A percentile compares a stretch with the other conserved stretches of the same genome.
Evolutionary conservation across 1,284 basidiomycete genomes (phyloP).

Genomic region (Malassezia sympodialis): DNA sequence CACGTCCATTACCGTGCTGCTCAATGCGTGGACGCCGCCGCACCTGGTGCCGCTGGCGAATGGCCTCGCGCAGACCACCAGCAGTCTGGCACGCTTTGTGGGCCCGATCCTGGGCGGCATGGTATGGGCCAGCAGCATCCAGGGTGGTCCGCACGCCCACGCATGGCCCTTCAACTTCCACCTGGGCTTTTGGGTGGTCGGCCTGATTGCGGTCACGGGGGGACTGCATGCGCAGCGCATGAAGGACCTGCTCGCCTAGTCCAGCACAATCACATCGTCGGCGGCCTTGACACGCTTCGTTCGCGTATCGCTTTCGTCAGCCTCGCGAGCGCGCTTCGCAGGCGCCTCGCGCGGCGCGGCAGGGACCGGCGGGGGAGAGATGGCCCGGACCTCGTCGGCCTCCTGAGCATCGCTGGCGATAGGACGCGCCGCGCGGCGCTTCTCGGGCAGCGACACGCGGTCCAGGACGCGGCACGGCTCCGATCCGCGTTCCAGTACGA

Average conservation of each 20-base stretch:
- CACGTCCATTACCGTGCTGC: slow-evolving; percentile 41
- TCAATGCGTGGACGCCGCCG: slow-evolving; percentile 50
- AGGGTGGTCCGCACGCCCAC: slow-evolving; percentile 23
- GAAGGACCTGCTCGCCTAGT: slow-evolving; percentile 3
- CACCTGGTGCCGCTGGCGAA: slow-evolving; percentile 50
- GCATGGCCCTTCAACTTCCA: slow-evolving; percentile 42
- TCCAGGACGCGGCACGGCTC: not conserved
- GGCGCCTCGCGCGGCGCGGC: not conserved
- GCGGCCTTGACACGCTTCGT: not conserved
- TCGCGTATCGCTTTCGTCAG: not conserved
- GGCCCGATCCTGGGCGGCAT: slow-evolving; percentile 47
- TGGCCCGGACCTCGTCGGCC: slow-evolving; percentile 57
- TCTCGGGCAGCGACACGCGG: not conserved
- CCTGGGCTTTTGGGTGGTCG: slow-evolving; percentile 42
- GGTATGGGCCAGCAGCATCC: slow-evolving; percentile 40
- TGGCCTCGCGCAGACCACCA: slow-evolving; percentile 50
- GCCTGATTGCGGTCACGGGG: slow-evolving; percentile 27
- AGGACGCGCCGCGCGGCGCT: slow-evolving; percentile 50
- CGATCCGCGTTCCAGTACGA: slow-evolving; percentile 20
- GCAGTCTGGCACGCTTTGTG: slow-evolving; percentile 48
- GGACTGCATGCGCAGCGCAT: slow-evolving; percentile 21
- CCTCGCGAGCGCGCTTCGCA: slow-evolving; percentile 3
- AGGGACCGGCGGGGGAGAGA: slow-evolving; percentile 23
- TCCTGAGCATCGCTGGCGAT: slow-evolving; percentile 73
- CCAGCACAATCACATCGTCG: slow-evolving; percentile 16